Base-by-base conservation (phyloP, 163 green algal genomes). In the Scenedesmus sp. region DNA sequence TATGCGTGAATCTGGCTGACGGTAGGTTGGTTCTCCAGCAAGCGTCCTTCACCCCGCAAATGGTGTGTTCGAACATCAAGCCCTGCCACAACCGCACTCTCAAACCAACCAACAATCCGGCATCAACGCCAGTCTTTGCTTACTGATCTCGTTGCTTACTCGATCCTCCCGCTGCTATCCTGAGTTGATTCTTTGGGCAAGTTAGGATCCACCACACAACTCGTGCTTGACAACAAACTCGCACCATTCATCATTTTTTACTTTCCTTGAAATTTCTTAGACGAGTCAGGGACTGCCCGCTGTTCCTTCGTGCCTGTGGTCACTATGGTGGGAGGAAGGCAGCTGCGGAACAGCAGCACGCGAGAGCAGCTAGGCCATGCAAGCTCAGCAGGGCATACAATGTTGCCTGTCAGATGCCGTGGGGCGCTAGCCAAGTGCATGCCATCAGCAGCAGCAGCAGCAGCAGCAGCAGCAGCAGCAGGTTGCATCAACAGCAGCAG, bases 401-500 rank as follows among this genome's bases (percentile, higher is more conserved):
- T 18, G 5, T 76, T 40, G 65, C 65, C 65, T 76, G 65, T 0
- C 9, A 76, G 9, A 15, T 76, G 30, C 65, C 16, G 37, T 76
- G 65, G 65, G 65, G 30, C 37, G 65, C 65, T 76, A 76, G 30
- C 30, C 4, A 59, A 4, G 43, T 30, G 79, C 79, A 81, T 70
- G n/a, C 49, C 53, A 78, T 30, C 18, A 22, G 26, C 20, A 20
- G 78, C n/a, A n/a, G 49, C 13, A 30, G 26, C 46, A 86, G 44
- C 81, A 65, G 49, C 59, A 81, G 35, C n/a, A 68, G 65, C 65
- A 44, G 18, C 30, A 53, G n/a, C 13, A 44, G 56, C 53, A 85
- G 56, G 83, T 59, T 33, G 87, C 73, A 65, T 35, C 42, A 65
- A 79, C 85, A 83, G 65, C 70, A 78, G 73, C 73, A 83, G 65